Evolutionary conservation across 768 basidiomycete genomes (phyloP), one percentile per base, ranked within the genome.

Genomic region (Mycena floridula): DNA sequence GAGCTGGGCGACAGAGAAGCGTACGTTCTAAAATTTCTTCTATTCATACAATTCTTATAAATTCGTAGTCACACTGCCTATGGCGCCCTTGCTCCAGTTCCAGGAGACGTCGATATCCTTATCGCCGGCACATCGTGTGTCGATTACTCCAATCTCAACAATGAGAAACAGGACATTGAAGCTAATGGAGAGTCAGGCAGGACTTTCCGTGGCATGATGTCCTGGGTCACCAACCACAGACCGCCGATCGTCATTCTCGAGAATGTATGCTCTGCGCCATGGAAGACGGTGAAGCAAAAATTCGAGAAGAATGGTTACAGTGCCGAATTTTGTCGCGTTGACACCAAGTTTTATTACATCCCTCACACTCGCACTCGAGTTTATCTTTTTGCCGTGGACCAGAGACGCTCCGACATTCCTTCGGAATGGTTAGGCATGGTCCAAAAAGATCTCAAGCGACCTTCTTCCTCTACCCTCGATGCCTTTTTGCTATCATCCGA

Each of bases 121-220:
- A 77, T 97, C 46, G 94, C 94, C 3, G 94, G 94, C 24, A 97
- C 94, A 1, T 95, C 92, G 18, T 97, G 94, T 50, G 93, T 96
- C 51, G 94, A 96, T 59, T 96, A 95, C 54, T 96, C 94, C n/a
- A 90, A 85, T 56, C 75, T 97, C 46, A 97, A 97, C 61, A 92
- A 86, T 53, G 78, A 89, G 58, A 90, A 90, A 60, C 90, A 97
- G 60, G 84, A 81, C 25, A 89, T 97, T 24, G 82, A 90, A 38
- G 90, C 75, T 5, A 82, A 86, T 46, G 94, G 94, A 37, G 94
- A 97, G 63, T 95, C 92, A 12, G 92, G 94, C 6, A 74, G 87
- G 27, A 97, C 94, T 0, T 97, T 96, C 62, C 77, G 83, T 35
- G 94, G 94, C 7, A 97, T 97, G 94, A 80, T 94, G 74, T 77